Percentiles rank a stretch among this genome's conserved stretches.
phyloP scores from a whole-genome alignment of 2,329 filamentous ascomycete genomes.

The Fonsecaea monophora region DNA sequence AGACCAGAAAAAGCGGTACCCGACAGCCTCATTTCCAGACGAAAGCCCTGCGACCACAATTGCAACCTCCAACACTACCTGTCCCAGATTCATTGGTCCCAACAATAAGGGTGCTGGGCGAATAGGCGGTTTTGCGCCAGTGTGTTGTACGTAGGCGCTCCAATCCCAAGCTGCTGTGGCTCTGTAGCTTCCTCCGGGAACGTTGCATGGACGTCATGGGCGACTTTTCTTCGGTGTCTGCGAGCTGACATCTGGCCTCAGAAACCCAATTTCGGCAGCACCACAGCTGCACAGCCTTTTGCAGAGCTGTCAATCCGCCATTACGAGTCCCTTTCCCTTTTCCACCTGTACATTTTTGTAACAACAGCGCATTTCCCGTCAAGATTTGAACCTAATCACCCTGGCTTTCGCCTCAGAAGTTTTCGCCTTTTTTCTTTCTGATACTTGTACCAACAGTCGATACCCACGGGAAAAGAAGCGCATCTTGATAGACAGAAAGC shows the following conservation, averaged over 20 bases:
- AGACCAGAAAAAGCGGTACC: constrained; percentile 31
- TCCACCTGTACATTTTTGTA: constrained; percentile 31
- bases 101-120: constrained; percentile 39
- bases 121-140: constrained; percentile 36
- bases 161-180: constrained; percentile 29
- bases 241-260: constrained; percentile 32
- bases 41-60: constrained; percentile 35
- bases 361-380: constrained; percentile 31
- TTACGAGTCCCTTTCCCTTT: constrained; percentile 18
- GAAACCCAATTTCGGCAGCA: constrained; percentile 30
- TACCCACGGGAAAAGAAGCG: constrained; percentile 19
- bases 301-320: constrained; percentile 22
- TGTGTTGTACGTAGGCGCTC: constrained; percentile 19
- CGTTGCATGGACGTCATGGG: constrained; percentile 27
- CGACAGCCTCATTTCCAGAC: constrained; percentile 39
- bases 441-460: constrained; percentile 34
- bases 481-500: constrained; percentile 7
- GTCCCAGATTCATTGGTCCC: constrained; percentile 37
- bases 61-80: constrained; percentile 37
- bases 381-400: constrained; percentile 30
- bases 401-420: constrained; percentile 19
- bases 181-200: constrained; percentile 20
- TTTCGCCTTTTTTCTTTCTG: constrained; percentile 12
- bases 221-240: constrained; percentile 17
- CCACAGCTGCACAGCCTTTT: constrained; percentile 24